Evolutionary conservation across 2,329 filamentous ascomycete species (phyloP), one percentile per base, ranked within the genome.

Genomic region (Arachnopeziza araneosa): DNA sequence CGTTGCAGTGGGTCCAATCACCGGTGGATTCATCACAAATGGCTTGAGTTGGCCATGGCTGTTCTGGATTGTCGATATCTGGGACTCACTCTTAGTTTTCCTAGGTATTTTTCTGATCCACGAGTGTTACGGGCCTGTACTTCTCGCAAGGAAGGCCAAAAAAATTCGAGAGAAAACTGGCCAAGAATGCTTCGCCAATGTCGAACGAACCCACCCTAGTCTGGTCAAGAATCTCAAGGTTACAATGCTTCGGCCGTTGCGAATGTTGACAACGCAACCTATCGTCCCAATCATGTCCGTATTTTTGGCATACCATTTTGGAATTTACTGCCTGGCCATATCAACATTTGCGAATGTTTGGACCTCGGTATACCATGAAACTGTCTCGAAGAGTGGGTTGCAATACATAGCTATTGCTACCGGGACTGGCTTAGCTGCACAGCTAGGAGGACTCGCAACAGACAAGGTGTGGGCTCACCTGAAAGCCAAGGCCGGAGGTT

Each of bases 331-430:
- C 66, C 71, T 84, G 2, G 76, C 78, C 49, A 32, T 36, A 2
- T 26, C 36, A 14, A 10, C 24, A 17, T 50, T 19, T 24, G 48
- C 36, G 22, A 24, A 9, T 10, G 12, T 26, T 21, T 32, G 10
- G 24, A 49, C 9, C 6, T 63, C 68, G 0, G 4, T 14, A 14
- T 90, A 89, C 67, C 68, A 76, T 56, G 76, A 85, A 66, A 78
- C 78, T 0, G 75, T 79, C 10, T 80, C 82, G 55, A 81, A 82
- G 49, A 83, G 80, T 23, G 81, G 83, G 0, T 52, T 82, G 79
- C 0, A 87, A 79, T 21, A 82, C 70, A 62, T 85, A 63, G 77
- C 79, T 58, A 64, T 77, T 49, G 72, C 78, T 63, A 44, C 84
- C 55, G 80, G 78, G 44, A 67, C 70, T 19, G 53, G 73, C 10